phyloP scores from a whole-genome alignment of 352 stramenopile species.

The Phytophthora boehmeriae region DNA sequence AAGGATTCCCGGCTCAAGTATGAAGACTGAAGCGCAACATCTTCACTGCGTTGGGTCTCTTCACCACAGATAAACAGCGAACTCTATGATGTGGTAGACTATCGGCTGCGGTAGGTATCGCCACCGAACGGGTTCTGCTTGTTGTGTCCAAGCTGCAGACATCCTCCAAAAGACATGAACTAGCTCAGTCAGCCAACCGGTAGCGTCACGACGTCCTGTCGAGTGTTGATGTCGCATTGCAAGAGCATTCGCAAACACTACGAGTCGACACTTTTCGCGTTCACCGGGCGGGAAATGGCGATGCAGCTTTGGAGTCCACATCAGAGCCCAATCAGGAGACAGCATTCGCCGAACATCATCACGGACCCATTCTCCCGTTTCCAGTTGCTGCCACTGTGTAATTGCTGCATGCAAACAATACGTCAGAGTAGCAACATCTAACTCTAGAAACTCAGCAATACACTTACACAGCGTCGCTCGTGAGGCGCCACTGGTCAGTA shows the following conservation, averaged over 20 bases:
- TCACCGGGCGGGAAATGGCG: constrained; percentile 54
- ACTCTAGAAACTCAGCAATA: background rate
- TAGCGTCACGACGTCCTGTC: background rate
- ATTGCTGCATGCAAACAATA: background rate
- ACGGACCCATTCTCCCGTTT: constrained; percentile 38
- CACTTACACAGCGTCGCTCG: constrained; percentile 46
- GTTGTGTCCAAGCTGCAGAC: constrained; percentile 8
- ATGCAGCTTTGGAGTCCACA: constrained; percentile 64
- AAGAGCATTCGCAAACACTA: constrained; percentile 60
- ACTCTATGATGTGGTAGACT: constrained; percentile 59
- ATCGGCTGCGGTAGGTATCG: constrained; percentile 47
- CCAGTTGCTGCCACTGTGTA: constrained; percentile 32
- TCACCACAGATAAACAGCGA: constrained; percentile 69
- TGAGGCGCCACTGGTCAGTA: constrained; percentile 60
- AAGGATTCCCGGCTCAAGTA: background rate
- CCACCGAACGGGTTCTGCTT: constrained; percentile 35
- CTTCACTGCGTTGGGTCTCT: constrained; percentile 12
- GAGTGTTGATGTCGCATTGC: constrained; percentile 18
- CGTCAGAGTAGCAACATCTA: background rate
- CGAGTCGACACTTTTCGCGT: constrained; percentile 61
- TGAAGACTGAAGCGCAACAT: background rate
- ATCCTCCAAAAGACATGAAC: constrained; percentile 20
- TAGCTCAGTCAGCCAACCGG: constrained; percentile 6
- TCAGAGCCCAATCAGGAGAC: constrained; percentile 53
- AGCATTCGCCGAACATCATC: constrained; percentile 53